Conservation (phyloP, 2,329 filamentous ascomycete species). For the Xenosphaeropsis pyriputrescens region DNA sequence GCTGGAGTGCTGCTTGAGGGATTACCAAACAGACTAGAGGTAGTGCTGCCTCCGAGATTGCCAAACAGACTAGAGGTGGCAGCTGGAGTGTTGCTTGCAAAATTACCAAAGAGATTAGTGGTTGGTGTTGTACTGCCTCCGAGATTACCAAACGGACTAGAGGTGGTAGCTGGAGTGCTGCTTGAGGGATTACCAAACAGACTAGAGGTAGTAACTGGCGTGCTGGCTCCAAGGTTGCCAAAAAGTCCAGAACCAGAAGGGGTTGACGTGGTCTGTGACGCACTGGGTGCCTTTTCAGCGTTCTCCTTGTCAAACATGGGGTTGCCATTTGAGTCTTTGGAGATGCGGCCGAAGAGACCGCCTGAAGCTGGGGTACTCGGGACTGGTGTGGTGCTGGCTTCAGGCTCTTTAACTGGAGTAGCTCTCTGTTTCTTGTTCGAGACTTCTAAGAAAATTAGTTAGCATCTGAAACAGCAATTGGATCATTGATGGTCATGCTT, state of each 20-base stretch:
- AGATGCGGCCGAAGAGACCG: conserved; percentile 41
- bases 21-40: conserved; percentile 2
- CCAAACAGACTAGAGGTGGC: conserved; percentile 2
- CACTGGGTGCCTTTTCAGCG: conserved; percentile 2
- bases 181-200: conserved; percentile 3
- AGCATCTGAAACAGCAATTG: too few relatives aligned
- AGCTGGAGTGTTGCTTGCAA: conserved; percentile 1
- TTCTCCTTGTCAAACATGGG: conserved; percentile 24
- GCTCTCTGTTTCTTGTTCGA: background rate
- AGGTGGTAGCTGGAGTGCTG: too few relatives aligned
- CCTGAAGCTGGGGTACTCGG: conserved; percentile 7
- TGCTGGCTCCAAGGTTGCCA: background rate
- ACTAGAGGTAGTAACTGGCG: conserved; percentile 3
- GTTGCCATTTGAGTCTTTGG: conserved; percentile 32
- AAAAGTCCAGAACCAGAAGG: too few relatives aligned
- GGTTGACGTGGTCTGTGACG: conserved; percentile 7
- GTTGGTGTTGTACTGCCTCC: conserved; percentile 6
- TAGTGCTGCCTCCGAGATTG: conserved; percentile 8
- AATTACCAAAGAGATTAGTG: conserved; percentile 5
- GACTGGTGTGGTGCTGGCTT: conserved; percentile 11
- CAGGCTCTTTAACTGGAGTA: conserved; percentile 10
- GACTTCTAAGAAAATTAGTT: too few relatives aligned
- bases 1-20: background rate
- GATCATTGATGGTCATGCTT: too few relatives aligned
- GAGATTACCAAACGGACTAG: too few relatives aligned